These are phyloP conservation scores for Lyophyllum decastes DNA, from an alignment of 768 basidiomycete species.

Conservation along the genomic window DNA sequence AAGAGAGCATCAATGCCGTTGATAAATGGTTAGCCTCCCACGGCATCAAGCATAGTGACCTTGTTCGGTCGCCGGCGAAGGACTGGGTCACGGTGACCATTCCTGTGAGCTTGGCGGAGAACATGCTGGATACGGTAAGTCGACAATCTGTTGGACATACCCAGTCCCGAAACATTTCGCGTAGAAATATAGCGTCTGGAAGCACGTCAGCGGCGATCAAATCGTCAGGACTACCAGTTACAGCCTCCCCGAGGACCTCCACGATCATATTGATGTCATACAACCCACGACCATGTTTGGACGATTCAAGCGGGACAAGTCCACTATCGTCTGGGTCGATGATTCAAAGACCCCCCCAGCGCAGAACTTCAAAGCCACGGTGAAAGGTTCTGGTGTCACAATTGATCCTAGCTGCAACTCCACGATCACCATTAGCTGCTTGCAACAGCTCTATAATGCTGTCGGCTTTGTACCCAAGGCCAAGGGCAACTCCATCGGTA, in stretches of 20 bases:
- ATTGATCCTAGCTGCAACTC: conserved; percentile 51
- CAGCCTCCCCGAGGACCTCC: conserved; percentile 60
- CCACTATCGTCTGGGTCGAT: conserved; percentile 31
- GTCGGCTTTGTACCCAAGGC: conserved; percentile 44
- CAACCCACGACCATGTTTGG: conserved; percentile 75
- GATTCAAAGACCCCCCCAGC: conserved; percentile 17
- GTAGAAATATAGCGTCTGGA: conserved; percentile 67
- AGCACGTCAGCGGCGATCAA: conserved; percentile 53
- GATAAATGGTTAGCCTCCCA: conserved; percentile 62
- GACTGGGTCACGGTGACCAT: conserved; percentile 70
- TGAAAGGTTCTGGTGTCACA: conserved; percentile 30
- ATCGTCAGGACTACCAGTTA: conserved; percentile 70
- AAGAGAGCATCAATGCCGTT: conserved; percentile 52
- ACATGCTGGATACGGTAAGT: conserved; percentile 71
- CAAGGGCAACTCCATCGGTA: conserved; percentile 48
- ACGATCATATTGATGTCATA: conserved; percentile 64
- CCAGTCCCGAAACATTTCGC: background rate
- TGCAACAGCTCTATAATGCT: conserved; percentile 58
- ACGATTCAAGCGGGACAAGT: conserved; percentile 41
- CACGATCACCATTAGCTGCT: conserved; percentile 52
- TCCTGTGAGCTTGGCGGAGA: conserved; percentile 60
- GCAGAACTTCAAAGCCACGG: conserved; percentile 15
- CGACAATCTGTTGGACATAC: background rate
- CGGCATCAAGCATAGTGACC: conserved; percentile 48
- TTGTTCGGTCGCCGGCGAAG: conserved; percentile 59